Base-by-base conservation (phyloP, 768 basidiomycete genomes). In the Gymnopilus dilepis region DNA sequence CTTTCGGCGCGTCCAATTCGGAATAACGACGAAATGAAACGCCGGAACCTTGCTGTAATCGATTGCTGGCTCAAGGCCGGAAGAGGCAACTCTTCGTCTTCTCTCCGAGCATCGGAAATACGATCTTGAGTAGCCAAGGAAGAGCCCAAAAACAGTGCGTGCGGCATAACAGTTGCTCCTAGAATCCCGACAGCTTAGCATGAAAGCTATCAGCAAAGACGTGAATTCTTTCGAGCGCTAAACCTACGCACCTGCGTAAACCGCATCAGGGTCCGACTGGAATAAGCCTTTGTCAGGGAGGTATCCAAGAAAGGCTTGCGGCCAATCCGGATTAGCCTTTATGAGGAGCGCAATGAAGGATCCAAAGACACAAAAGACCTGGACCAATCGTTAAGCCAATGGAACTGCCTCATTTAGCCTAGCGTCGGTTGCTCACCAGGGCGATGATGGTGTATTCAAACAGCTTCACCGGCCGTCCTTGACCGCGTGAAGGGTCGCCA, bases 151-250 rank as follows among this genome's bases (percentile, higher is more conserved):
- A 76, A 77, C 56, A 78, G 64, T 5, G 86, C 85, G 70, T 92
- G 91, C 1, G 92, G 91, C 91, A 92, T 93, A 57, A 92, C 85
- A 3, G 91, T 92, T 3, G 91, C 89, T 51, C 87, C 86, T 4
- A 87, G 64, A 47, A 89, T 85, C 30, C 86, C 86, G 58, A 86
- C 80, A 30, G 84, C 83, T 85, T 60, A 30, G 57, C 38, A 24
- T 38, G 24, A 41, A 48, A 12, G 43, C 34, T 28, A 5, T 11
- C 15, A 34, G n/a, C 21, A 50, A 33, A 33, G 4, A 33, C 22
- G 34, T 13, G 53, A 52, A 65, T 60, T 73, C 56, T n/a, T n/a
- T 26, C 22, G 17, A 38, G 31, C 28, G 37, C 63, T 8, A 69
- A 72, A 53, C 56, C 38, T 40, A 66, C 74, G 58, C 69, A 87